Evolutionary conservation across 805 yeast genomes (phyloP), one percentile per base, ranked within the genome.

Genomic region (Wickerhamiella parazyma): DNA sequence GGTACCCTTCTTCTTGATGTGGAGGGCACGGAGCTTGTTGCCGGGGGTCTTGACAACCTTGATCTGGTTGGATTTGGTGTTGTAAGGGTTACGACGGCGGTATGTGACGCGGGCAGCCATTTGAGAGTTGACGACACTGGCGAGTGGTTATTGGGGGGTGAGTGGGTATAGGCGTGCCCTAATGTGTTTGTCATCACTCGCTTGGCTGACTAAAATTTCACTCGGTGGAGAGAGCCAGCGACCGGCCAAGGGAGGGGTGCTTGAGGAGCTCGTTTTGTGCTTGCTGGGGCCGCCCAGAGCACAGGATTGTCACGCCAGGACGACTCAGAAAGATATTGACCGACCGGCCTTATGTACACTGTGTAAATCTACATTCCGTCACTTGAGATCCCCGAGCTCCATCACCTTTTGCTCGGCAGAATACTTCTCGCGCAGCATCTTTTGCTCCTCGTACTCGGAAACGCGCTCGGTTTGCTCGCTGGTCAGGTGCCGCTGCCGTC

Each of bases 21-120:
- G 98, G 72, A 87, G 95, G 67, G 95, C 95, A 68, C 86, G 80
- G 72, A 91, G 80, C 72, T 80, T 81, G 69, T 97, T 97, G 79
- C 99, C 99, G 72, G 99, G 98, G 73, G 99, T 91, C 84, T 89
- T 91, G 64, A 89, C 94, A 72, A 89, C 94, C 87, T 83, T 89
- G 78, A 91, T 89, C 78, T 82, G 84, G 95, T 91, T 91, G 63
- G 98, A 91, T 73, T 80, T 81, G 80, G 98, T 87, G 94, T 91
- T 91, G 95, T 86, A 87, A 75, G 96, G 95, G 72, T 86, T 87
- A 80, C 94, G 84, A 79, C 94, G 85, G 81, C 96, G 85, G 83
- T 78, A 87, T 61, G 96, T 86, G 72, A 87, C 93, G 80, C 98
- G 89, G 76, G 86, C 94, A 71, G 95, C 98, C 98, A 91, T 91